Evolutionary conservation across 495 filamentous ascomycete species (phyloP).

Genomic region (Trichoderma virens): DNA sequence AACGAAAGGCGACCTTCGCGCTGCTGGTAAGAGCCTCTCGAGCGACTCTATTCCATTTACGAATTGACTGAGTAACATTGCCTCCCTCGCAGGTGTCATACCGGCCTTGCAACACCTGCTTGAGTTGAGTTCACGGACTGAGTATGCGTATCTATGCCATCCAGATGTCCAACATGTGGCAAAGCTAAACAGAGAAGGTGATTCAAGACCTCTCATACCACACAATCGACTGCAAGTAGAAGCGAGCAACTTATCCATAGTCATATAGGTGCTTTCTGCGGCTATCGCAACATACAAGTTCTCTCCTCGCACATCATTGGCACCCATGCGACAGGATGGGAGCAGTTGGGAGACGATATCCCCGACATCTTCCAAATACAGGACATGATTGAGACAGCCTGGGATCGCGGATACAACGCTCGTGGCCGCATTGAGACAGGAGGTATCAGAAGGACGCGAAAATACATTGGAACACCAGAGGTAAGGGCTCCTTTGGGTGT

Average conservation of each 20-base stretch:
- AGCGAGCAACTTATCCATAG: background rate
- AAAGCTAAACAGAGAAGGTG: conserved; percentile 66
- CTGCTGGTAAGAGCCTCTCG: conserved; percentile 47
- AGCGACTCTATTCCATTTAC: conserved; percentile 27
- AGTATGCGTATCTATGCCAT: conserved; percentile 73
- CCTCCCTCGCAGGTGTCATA: conserved; percentile 58
- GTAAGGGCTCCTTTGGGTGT: conserved; percentile 33
- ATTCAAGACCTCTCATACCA: background rate
- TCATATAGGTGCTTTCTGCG: conserved; percentile 72
- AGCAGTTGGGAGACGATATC: conserved; percentile 51
- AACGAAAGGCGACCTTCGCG: conserved; percentile 50
- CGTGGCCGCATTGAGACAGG: conserved; percentile 74
- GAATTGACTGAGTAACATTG: conserved; percentile 47
- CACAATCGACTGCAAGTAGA: background rate
- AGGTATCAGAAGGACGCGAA: conserved; percentile 77
- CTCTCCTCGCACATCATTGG: conserved; percentile 68
- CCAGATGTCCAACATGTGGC: conserved; percentile 69
- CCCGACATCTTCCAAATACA: conserved; percentile 81
- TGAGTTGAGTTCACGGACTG: conserved; percentile 53
- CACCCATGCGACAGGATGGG: conserved; percentile 45
- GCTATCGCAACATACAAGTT: conserved; percentile 98
- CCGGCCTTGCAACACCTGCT: conserved; percentile 66
- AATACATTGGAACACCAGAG: conserved; percentile 94
- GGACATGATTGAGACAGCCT: conserved; percentile 81
- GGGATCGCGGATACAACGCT: conserved; percentile 77